A percentile compares a stretch with the other conserved stretches of the same genome.
Evolutionary conservation across 169 alveolate genomes (phyloP).

Genomic region (Cryptosporidium meleagridis): DNA sequence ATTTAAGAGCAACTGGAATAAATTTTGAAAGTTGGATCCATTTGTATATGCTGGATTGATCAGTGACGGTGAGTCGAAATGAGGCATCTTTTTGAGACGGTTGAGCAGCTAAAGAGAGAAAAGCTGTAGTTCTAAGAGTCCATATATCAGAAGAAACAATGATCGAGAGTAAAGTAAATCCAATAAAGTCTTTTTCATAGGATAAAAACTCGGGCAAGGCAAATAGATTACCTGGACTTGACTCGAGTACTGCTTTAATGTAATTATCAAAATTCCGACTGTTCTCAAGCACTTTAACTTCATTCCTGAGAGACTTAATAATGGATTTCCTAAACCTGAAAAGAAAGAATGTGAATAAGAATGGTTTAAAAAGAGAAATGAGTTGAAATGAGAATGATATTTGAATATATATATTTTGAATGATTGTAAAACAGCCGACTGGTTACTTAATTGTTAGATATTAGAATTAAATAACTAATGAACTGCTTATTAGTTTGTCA

Average conservation of each 20-base stretch:
- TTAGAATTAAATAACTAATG: slow-evolving; percentile 67
- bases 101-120: slow-evolving; percentile 8
- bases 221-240: not conserved
- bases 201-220: slow-evolving; percentile 2
- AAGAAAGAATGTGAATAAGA: not conserved
- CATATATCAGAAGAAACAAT: slow-evolving; percentile 36
- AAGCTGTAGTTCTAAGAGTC: slow-evolving; percentile 64
- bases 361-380: not conserved
- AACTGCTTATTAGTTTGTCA: slow-evolving; percentile 37
- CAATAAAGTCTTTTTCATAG: not conserved
- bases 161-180: slow-evolving; percentile 2
- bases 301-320: not conserved
- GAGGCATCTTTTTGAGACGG: not conserved
- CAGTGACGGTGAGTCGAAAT: not conserved
- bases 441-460: slow-evolving; percentile 35
- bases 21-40: slow-evolving; percentile 36
- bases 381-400: not conserved
- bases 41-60: not conserved
- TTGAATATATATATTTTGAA: not conserved
- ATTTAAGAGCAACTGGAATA: slow-evolving; percentile 15
- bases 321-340: slow-evolving; percentile 15
- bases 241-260: not conserved
- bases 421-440: slow-evolving; percentile 68
- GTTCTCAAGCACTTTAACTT: not conserved
- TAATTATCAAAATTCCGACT: slow-evolving; percentile 12